phyloP scores from a whole-genome alignment of 352 stramenopile species.

The Pythium vanterpoolii region DNA sequence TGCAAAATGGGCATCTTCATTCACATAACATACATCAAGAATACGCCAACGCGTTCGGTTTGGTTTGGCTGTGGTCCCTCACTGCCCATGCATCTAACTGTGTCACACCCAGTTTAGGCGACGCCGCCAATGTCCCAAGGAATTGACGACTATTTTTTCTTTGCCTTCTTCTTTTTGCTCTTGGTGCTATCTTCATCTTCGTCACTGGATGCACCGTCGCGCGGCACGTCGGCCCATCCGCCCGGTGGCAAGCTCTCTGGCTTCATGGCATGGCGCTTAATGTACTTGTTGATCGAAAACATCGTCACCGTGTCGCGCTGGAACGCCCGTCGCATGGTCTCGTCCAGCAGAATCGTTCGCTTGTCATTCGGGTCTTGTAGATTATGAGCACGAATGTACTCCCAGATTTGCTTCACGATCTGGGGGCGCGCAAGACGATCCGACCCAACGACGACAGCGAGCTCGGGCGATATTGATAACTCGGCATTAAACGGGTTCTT shows the following conservation, averaged over 20 bases:
- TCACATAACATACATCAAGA: conserved; percentile 19
- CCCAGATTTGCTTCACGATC: conserved; percentile 94
- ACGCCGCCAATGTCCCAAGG: neutral
- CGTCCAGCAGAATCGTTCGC: conserved; percentile 91
- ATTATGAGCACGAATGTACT: conserved; percentile 94
- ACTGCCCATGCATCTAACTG: conserved; percentile 7
- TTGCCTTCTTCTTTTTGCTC: conserved; percentile 23
- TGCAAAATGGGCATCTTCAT: conserved; percentile 8
- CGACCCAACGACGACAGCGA: conserved; percentile 72
- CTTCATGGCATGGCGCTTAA: conserved; percentile 84
- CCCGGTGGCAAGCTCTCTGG: conserved; percentile 50
- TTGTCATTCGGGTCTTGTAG: conserved; percentile 95
- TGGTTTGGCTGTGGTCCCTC: neutral
- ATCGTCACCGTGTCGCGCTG: conserved; percentile 84
- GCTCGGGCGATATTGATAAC: conserved; percentile 70
- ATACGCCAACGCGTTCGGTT: conserved; percentile 1
- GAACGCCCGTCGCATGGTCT: conserved; percentile 80
- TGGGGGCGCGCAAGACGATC: conserved; percentile 87
- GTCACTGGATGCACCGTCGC: conserved; percentile 75
- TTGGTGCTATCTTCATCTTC: conserved; percentile 53
- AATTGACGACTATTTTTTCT: conserved; percentile 16
- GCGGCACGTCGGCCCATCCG: conserved; percentile 71
- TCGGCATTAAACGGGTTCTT: conserved; percentile 75
- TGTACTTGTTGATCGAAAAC: conserved; percentile 90
- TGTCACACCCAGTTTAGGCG: neutral